Evolutionary conservation across 2,329 filamentous ascomycete species (phyloP).

Genomic region (Colletotrichum lupini): DNA sequence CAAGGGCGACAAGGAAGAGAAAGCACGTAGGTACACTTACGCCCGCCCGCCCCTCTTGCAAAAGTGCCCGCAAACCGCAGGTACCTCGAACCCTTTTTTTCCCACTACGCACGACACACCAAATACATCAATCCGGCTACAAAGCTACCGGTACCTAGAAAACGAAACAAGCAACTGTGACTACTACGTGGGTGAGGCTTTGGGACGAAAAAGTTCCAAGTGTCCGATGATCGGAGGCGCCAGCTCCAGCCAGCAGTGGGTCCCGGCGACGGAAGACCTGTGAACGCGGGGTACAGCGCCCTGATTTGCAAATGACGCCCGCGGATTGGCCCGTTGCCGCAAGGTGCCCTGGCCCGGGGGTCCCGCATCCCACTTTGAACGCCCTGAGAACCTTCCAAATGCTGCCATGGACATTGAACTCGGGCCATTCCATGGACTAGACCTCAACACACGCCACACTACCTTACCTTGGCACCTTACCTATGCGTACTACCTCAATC

Average conservation of each 20-base stretch:
- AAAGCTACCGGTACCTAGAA: too few relatives aligned
- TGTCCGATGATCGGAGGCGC: slow-evolving; percentile 47
- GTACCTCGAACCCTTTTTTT: neutral
- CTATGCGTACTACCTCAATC: too few relatives aligned
- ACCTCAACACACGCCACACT: neutral
- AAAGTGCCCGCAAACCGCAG: slow-evolving; percentile 23
- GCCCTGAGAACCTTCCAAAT: slow-evolving; percentile 26
- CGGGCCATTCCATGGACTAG: neutral
- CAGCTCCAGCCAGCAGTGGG: slow-evolving; percentile 28
- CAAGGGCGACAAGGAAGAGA: slow-evolving; percentile 7
- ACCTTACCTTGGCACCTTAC: too few relatives aligned
- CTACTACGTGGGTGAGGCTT: slow-evolving; percentile 11
- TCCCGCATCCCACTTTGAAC: neutral
- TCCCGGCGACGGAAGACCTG: slow-evolving; percentile 44
- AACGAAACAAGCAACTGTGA: neutral
- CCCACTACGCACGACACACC: neutral
- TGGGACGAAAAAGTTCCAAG: slow-evolving; percentile 5
- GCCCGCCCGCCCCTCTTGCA: slow-evolving; percentile 18
- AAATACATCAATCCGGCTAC: neutral
- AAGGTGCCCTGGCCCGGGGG: slow-evolving; percentile 23
- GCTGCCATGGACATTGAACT: slow-evolving; percentile 5
- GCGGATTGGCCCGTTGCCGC: slow-evolving; percentile 42
- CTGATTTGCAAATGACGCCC: slow-evolving; percentile 44
- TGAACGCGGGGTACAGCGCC: slow-evolving; percentile 48
- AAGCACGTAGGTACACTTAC: neutral